Evolutionary conservation across 495 filamentous ascomycete genomes (phyloP).

Genomic region (Lophiotrema nucula): DNA sequence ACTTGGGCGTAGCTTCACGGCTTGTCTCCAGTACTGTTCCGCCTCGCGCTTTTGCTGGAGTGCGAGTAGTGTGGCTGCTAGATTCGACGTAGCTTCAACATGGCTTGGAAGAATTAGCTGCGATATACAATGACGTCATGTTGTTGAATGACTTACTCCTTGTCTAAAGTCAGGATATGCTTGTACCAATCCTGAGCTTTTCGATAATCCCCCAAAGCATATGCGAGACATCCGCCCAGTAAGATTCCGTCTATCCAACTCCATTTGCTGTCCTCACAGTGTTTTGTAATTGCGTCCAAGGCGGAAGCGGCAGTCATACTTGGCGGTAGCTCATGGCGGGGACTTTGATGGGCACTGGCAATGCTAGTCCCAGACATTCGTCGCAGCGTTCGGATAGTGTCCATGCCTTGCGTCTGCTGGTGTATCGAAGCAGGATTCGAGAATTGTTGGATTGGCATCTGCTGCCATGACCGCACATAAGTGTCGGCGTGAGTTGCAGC

Average conservation of each 20-base stretch:
- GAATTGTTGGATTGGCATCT: slow-evolving; percentile 8
- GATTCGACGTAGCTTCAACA: slow-evolving; percentile 91
- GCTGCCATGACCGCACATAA: slow-evolving; percentile 23
- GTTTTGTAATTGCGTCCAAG: slow-evolving; percentile 72
- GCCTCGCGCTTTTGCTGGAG: slow-evolving; percentile 81
- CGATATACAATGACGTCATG: neutral
- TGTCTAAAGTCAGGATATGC: slow-evolving; percentile 77
- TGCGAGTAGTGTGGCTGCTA: slow-evolving; percentile 83
- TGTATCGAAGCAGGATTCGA: slow-evolving; percentile 3
- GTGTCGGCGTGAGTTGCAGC: slow-evolving; percentile 1
- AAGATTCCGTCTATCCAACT: slow-evolving; percentile 95
- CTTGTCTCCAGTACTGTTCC: slow-evolving; percentile 78
- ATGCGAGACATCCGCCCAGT: slow-evolving; percentile 87
- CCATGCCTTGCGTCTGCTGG: slow-evolving; percentile 9
- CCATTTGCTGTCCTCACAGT: slow-evolving; percentile 87
- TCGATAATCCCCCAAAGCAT: slow-evolving; percentile 84
- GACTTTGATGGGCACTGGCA: slow-evolving; percentile 14
- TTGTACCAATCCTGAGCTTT: slow-evolving; percentile 86
- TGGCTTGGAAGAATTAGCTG: slow-evolving; percentile 56
- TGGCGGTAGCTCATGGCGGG: slow-evolving; percentile 27
- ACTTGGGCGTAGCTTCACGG: slow-evolving; percentile 77
- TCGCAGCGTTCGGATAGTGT: slow-evolving; percentile 27
- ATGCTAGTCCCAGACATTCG: slow-evolving; percentile 33
- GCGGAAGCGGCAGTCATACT: slow-evolving; percentile 61
- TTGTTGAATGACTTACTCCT: slow-evolving; percentile 64